These are phyloP conservation scores for Lizonia empirigonia DNA, from an alignment of 2,329 filamentous ascomycete species.

Conservation along the genomic window DNA sequence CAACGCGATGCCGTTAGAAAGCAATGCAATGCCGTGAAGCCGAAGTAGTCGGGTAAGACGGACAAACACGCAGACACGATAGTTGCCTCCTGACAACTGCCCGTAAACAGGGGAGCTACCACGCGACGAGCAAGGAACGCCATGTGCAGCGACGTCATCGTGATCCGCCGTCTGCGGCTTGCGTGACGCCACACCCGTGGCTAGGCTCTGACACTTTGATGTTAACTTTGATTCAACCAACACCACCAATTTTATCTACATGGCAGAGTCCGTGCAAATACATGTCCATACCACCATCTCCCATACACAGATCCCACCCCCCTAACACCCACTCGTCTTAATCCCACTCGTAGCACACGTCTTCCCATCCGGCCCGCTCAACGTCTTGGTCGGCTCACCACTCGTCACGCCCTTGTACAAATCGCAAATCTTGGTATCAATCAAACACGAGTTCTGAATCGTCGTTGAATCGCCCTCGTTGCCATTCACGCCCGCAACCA, in stretches of 20 bases:
- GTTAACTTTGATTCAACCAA: neutral
- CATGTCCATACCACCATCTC: neutral
- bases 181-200: conserved; percentile 7
- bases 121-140: conserved; percentile 25
- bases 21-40: conserved; percentile 6
- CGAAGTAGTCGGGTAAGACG: conserved; percentile 21
- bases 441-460: conserved; percentile 35
- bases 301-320: too few species aligned
- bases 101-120: conserved; percentile 14
- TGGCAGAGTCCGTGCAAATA: too few species aligned
- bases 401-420: conserved; percentile 37
- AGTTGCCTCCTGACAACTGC: conserved; percentile 1
- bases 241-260: neutral
- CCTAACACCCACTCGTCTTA: conserved; percentile 33
- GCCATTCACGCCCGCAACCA: conserved; percentile 38
- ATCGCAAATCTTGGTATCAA: conserved; percentile 34
- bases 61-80: conserved; percentile 1
- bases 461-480: conserved; percentile 34
- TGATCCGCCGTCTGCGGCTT: conserved; percentile 10
- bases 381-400: conserved; percentile 38
- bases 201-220: neutral
- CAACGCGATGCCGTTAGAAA: too few species aligned
- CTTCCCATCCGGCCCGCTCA: conserved; percentile 35
- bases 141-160: conserved; percentile 23
- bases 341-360: conserved; percentile 34